Evolutionary conservation across 257 asterid genomes (phyloP).

Genomic region (Asclepias syriaca): DNA sequence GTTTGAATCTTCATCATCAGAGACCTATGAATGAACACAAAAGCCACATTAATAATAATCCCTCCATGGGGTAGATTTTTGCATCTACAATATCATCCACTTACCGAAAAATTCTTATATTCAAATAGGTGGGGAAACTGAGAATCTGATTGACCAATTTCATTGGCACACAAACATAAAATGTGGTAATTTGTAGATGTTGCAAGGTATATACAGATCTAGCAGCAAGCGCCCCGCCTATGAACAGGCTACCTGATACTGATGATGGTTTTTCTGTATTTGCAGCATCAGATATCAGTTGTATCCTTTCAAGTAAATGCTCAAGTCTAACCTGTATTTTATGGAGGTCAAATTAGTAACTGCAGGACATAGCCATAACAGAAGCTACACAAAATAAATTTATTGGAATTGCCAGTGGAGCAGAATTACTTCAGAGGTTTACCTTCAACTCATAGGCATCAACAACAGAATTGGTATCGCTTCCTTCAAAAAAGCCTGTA

Average conservation of each 20-base stretch:
- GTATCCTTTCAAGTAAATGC: constrained; percentile 90
- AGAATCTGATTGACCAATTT: constrained; percentile 94
- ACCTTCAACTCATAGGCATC: constrained; percentile 99
- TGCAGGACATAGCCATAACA: background rate
- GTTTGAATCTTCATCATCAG: constrained; percentile 70
- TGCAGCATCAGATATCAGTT: constrained; percentile 86
- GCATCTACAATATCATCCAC: constrained; percentile 21
- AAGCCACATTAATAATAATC: constrained; percentile 11
- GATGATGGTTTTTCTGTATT: constrained; percentile 85
- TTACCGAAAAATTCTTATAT: constrained; percentile 80
- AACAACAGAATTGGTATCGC: constrained; percentile 72
- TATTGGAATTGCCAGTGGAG: background rate
- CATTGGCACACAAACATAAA: constrained; percentile 89
- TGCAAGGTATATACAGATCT: constrained; percentile 86
- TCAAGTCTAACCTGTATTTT: constrained; percentile 89
- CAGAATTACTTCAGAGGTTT: constrained; percentile 5
- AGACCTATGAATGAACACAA: constrained; percentile 44
- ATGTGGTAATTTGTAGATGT: constrained; percentile 87
- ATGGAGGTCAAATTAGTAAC: background rate
- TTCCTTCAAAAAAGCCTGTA: constrained; percentile 93
- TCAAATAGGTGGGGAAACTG: constrained; percentile 78
- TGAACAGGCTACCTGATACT: constrained; percentile 51
- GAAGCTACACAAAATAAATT: constrained; percentile 1
- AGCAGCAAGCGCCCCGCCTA: constrained; percentile 97
- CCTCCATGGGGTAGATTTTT: background rate